Evolutionary conservation across 768 basidiomycete genomes (phyloP), one percentile per base, ranked within the genome.

Genomic region (Termitomyces sp.): DNA sequence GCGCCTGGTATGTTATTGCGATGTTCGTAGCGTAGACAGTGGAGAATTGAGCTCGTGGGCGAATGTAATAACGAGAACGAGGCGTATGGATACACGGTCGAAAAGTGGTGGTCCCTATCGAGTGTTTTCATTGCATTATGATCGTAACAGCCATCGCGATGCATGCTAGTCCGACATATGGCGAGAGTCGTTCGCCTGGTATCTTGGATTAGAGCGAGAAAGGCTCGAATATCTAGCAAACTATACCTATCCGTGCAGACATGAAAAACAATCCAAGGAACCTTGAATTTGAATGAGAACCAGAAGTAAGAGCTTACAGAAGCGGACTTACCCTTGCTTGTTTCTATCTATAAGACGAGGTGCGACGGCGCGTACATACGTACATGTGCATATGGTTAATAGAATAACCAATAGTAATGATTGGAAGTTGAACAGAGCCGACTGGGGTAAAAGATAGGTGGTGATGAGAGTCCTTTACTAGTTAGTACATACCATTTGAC

Each of bases 381-480:
- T 94, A 76, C 92, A 98, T 54, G 97, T 98, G 76, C 97, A 99
- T 56, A 98, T 94, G 69, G 91, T 78, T 46, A 99, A 80, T 9
- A 98, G 82, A 60, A 98, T 87, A 68, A 96, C 94, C 65, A 96
- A 85, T 18, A 99, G 81, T 18, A 99, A 81, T 0, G 95, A 94
- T 71, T 96, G 89, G 68, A 99, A 99, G 74, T 98, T 96, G 85
- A 98, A 98, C 22, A 99, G 81, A 2, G 97, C 97, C 27, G 96
- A 95, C 79, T 80, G 49, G 38, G 51, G 22, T 15, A 27, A n/a
- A 16, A 15, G 13, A 50, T 56, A 41, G 42, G 40, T 23, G 2
- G n/a, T 42, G 27, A 3, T 2, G 13, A 25, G 12, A 18, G 7
- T 7, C 2, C 18, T 16, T 10, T 9, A n/a, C 7, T 1, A 0